Percentiles rank a stretch among this genome's conserved stretches.
Evolutionary conservation across 2,329 filamentous ascomycete species (phyloP).

Genomic region (Penicillium brasilianum): DNA sequence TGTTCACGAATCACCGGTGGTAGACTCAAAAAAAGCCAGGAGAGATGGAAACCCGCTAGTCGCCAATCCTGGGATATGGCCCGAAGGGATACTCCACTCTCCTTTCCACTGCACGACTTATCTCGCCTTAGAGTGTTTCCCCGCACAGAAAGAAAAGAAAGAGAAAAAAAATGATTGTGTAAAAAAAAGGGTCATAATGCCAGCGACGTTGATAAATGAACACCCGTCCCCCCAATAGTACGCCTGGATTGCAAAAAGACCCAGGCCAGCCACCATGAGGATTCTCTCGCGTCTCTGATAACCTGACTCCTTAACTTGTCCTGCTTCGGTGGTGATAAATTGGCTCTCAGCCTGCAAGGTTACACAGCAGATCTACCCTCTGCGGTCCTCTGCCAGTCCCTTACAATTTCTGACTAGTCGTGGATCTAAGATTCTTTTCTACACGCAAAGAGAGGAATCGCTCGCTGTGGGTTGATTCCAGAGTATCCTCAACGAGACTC

Average conservation of each 20-base stretch:
- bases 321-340: constrained; percentile 10
- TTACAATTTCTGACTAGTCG: background rate
- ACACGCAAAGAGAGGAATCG: background rate
- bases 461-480: background rate
- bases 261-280: constrained; percentile 18
- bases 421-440: background rate
- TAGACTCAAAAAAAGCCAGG: background rate
- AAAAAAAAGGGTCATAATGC: background rate
- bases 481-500: constrained; percentile 2
- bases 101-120: constrained; percentile 11
- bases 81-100: background rate
- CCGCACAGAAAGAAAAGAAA: constrained; percentile 14
- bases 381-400: background rate
- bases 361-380: background rate
- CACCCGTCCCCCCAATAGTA: constrained; percentile 10
- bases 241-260: constrained; percentile 9
- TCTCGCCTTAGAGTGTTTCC: constrained; percentile 16
- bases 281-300: constrained; percentile 12
- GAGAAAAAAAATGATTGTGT: background rate
- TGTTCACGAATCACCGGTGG: background rate
- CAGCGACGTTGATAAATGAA: constrained; percentile 16
- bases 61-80: constrained; percentile 6
- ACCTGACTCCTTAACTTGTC: background rate
- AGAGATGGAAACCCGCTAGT: background rate
- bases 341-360: background rate